These are phyloP conservation scores for Colletotrichum tropicicola DNA, from an alignment of 2,329 filamentous ascomycete species.

Conservation along the genomic window DNA sequence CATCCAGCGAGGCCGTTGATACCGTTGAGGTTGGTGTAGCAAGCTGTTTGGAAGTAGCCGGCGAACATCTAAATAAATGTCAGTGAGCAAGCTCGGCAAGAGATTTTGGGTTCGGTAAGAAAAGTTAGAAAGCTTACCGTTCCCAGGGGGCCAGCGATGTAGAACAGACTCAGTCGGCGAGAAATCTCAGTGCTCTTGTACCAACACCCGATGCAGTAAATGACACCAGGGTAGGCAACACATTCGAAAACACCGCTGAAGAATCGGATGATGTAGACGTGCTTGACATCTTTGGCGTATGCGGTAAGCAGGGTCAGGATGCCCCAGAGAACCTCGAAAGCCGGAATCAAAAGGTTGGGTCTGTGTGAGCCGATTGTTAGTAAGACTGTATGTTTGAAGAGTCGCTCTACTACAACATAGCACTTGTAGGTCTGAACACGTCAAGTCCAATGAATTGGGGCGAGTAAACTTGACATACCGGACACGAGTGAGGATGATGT, in stretches of 20 bases:
- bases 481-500: constrained; percentile 62
- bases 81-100: neutral
- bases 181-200: constrained; percentile 24
- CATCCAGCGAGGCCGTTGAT: constrained; percentile 21
- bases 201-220: constrained; percentile 20
- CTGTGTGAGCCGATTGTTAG: constrained; percentile 43
- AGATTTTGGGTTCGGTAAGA: too few species aligned
- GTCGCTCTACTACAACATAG: too few species aligned
- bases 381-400: too few species aligned
- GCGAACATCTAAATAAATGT: constrained; percentile 25
- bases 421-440: too few species aligned
- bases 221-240: constrained; percentile 7
- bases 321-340: constrained; percentile 63
- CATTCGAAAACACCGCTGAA: constrained; percentile 15
- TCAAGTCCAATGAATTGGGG: too few species aligned
- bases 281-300: constrained; percentile 39
- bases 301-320: constrained; percentile 59
- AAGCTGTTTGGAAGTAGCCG: constrained; percentile 26
- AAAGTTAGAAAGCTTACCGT: neutral
- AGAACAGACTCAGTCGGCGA: constrained; percentile 11
- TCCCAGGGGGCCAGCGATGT: constrained; percentile 15
- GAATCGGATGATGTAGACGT: constrained; percentile 40
- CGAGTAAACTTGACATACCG: constrained; percentile 18
- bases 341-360: constrained; percentile 55
- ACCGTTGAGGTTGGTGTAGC: constrained; percentile 22